A percentile compares a stretch with the other conserved stretches of the same genome.
Evolutionary conservation across 1,284 basidiomycete genomes (phyloP).

Genomic region (Heliocybe sulcata): DNA sequence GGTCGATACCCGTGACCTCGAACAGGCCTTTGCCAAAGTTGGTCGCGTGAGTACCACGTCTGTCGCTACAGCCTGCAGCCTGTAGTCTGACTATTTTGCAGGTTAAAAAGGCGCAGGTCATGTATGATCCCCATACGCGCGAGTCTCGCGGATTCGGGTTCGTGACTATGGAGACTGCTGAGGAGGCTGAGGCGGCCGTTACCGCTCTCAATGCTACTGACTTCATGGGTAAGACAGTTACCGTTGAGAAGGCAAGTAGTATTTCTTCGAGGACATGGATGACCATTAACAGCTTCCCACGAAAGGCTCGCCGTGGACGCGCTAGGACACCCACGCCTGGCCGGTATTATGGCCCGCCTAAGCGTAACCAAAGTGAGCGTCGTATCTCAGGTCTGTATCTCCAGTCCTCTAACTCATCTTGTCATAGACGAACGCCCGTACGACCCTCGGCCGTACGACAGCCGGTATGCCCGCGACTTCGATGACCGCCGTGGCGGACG

Average conservation of each 20-base stretch:
- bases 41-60: conserved; percentile 63
- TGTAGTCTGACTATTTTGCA: conserved; percentile 18
- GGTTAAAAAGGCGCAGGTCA: conserved; percentile 88
- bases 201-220: conserved; percentile 79
- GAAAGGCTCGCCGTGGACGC: conserved; percentile 85
- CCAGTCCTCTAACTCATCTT: conserved; percentile 6
- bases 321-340: conserved; percentile 95
- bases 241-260: conserved; percentile 72
- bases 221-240: conserved; percentile 79
- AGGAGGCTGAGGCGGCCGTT: conserved; percentile 89
- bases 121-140: conserved; percentile 95
- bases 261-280: not conserved
- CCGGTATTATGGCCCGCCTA: conserved; percentile 88
- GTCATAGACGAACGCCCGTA: conserved; percentile 63
- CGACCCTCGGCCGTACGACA: conserved; percentile 76
- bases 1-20: conserved; percentile 83
- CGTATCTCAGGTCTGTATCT: conserved; percentile 6
- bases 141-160: conserved; percentile 98
- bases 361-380: conserved; percentile 56
- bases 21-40: conserved; percentile 82
- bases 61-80: not conserved
- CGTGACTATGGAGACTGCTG: conserved; percentile 86
- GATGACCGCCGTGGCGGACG: conserved; percentile 11
- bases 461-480: conserved; percentile 59
- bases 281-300: conserved; percentile 4